A percentile compares a stretch with the other conserved stretches of the same genome.
Conservation (phyloP, 148 eudicot genomes). For the Beta vulgaris region DNA sequence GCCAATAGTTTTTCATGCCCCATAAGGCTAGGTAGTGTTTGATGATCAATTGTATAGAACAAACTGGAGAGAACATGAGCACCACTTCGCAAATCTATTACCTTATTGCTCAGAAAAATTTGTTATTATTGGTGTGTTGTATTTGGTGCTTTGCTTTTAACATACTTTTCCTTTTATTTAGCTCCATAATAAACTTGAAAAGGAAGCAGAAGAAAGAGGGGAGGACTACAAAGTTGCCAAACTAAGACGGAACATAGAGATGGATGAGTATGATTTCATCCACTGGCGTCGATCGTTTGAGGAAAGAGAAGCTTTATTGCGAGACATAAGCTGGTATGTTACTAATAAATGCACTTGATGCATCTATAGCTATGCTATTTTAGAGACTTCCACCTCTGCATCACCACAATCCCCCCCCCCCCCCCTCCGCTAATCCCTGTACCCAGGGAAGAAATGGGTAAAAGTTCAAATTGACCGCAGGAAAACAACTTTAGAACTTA, state of each 20-base stretch:
- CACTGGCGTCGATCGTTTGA: slow-evolving; percentile 97
- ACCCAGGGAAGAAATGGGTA: neutral
- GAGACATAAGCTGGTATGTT: slow-evolving; percentile 90
- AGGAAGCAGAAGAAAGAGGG: slow-evolving; percentile 80
- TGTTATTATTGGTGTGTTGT: neutral
- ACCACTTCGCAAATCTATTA: neutral
- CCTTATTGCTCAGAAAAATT: neutral
- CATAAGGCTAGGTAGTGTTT: neutral
- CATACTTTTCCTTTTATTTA: slow-evolving; percentile 28
- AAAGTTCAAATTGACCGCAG: neutral
- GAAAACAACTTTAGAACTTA: neutral
- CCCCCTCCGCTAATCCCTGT: neutral
- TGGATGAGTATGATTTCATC: slow-evolving; percentile 92
- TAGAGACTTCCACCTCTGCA: neutral
- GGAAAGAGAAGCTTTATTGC: slow-evolving; percentile 90
- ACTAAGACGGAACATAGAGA: slow-evolving; percentile 73
- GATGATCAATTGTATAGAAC: neutral
- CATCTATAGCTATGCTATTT: neutral
- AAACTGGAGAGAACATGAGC: neutral
- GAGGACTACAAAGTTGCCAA: slow-evolving; percentile 57
- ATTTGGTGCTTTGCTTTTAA: slow-evolving; percentile 20
- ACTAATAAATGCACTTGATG: neutral
- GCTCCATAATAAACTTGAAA: slow-evolving; percentile 56
- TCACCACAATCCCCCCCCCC: neutral
- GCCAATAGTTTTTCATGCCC: neutral